These are phyloP conservation scores for Crassisporium funariophilum DNA, from an alignment of 768 basidiomycete genomes.

Conservation along the genomic window DNA sequence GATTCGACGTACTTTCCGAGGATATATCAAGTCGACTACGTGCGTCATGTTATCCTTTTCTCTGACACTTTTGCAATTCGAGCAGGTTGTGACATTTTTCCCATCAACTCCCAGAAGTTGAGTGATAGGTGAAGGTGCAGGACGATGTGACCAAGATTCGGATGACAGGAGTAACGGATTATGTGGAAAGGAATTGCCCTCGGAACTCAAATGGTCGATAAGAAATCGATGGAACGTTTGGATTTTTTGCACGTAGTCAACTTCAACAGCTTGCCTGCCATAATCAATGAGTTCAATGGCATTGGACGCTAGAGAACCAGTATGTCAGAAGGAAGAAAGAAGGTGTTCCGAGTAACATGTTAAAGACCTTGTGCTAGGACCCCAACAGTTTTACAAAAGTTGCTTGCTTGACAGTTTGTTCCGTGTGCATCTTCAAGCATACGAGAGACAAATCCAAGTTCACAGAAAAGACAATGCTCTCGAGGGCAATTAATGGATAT, in stretches of 20 bases:
- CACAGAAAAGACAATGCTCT: constrained; percentile 94
- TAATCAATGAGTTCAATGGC: constrained; percentile 91
- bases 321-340: not conserved
- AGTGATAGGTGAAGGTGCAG: constrained; percentile 72
- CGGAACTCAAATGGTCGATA: constrained; percentile 78
- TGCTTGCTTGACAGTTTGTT: constrained; percentile 93
- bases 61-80: constrained; percentile 67
- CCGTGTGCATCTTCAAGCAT: constrained; percentile 97
- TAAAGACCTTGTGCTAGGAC: constrained; percentile 78
- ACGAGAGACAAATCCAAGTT: constrained; percentile 89
- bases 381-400: constrained; percentile 94
- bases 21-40: constrained; percentile 85
- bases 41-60: constrained; percentile 82
- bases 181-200: constrained; percentile 64
- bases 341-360: not conserved
- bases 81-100: constrained; percentile 74
- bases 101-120: constrained; percentile 85
- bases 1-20: constrained; percentile 62
- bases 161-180: constrained; percentile 52
- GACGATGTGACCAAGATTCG: constrained; percentile 16
- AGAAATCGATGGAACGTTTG: constrained; percentile 96
- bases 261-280: constrained; percentile 70
- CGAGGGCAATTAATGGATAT: constrained; percentile 85
- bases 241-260: constrained; percentile 86
- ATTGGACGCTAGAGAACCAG: constrained; percentile 51